Evolutionary conservation across 495 filamentous ascomycete species (phyloP).

Genomic region (Amphirosellinia nigrospora): DNA sequence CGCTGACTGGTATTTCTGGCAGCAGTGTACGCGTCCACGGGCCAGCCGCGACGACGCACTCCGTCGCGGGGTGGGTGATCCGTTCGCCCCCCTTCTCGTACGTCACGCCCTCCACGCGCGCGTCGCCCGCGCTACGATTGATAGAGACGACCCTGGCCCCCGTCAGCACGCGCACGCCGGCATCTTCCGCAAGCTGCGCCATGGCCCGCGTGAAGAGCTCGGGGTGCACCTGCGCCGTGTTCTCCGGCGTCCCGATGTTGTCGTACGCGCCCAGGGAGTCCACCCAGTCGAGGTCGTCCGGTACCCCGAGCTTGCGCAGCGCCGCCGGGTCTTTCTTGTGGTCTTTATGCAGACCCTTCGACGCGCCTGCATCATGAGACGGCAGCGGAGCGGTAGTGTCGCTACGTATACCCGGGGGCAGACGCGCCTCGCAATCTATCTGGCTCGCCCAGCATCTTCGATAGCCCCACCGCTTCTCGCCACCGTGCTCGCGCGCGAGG

Average conservation of each 20-base stretch:
- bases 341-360: slow-evolving; percentile 36
- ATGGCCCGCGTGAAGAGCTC: slow-evolving; percentile 84
- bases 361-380: slow-evolving; percentile 2
- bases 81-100: slow-evolving; percentile 64
- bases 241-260: slow-evolving; percentile 66
- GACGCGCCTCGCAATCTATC: slow-evolving; percentile 59
- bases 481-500: slow-evolving; percentile 76
- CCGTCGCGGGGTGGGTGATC: slow-evolving; percentile 51
- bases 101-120: slow-evolving; percentile 37
- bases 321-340: slow-evolving; percentile 35
- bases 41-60: slow-evolving; percentile 71
- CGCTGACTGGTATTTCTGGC: slow-evolving; percentile 76
- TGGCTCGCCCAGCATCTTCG: slow-evolving; percentile 72
- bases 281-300: slow-evolving; percentile 81
- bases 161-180: slow-evolving; percentile 69
- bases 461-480: slow-evolving; percentile 80
- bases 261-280: slow-evolving; percentile 66
- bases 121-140: slow-evolving; percentile 28
- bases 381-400: neutral
- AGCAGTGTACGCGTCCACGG: slow-evolving; percentile 80
- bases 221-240: slow-evolving; percentile 87
- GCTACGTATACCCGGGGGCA: slow-evolving; percentile 29
- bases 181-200: slow-evolving; percentile 74
- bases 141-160: slow-evolving; percentile 51
- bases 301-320: slow-evolving; percentile 41